Conservation (phyloP, 345 rosid species). For the Ricinus communis region DNA sequence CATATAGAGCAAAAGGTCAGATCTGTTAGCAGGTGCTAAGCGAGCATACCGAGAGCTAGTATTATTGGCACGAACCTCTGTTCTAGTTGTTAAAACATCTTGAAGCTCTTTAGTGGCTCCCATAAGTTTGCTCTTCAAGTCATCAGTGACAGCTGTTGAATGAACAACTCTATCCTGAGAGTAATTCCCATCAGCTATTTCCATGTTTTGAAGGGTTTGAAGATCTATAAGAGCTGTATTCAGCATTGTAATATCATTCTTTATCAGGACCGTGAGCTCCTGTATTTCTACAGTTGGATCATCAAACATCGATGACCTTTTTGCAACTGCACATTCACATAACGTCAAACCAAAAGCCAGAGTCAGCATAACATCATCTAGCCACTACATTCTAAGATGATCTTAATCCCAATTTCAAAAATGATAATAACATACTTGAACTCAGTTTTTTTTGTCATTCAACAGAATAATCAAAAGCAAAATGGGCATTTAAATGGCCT, state of each 20-base stretch:
- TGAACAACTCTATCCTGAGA: conserved; percentile 76
- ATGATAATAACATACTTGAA: neutral
- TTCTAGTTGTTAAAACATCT: conserved; percentile 76
- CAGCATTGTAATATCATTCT: conserved; percentile 73
- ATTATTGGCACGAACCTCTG: conserved; percentile 51
- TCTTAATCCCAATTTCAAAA: neutral
- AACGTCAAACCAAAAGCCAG: conserved; percentile 1
- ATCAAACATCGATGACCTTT: conserved; percentile 81
- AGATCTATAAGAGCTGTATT: conserved; percentile 75
- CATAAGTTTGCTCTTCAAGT: conserved; percentile 81
- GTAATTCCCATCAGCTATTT: conserved; percentile 67
- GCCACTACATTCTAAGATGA: neutral
- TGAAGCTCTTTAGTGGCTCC: conserved; percentile 77
- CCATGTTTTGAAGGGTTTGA: conserved; percentile 75
- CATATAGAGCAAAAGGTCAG: neutral
- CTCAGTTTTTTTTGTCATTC: neutral
- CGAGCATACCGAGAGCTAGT: conserved; percentile 10
- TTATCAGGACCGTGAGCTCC: conserved; percentile 73
- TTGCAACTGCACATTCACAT: conserved; percentile 54
- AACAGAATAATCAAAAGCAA: neutral
- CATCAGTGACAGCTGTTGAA: conserved; percentile 77
- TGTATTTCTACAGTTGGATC: conserved; percentile 81
- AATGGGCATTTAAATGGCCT: neutral
- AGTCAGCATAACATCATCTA: neutral
- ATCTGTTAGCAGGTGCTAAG: neutral